Conservation (phyloP, 805 yeast species). For the Hanseniaspora occidentalis region DNA sequence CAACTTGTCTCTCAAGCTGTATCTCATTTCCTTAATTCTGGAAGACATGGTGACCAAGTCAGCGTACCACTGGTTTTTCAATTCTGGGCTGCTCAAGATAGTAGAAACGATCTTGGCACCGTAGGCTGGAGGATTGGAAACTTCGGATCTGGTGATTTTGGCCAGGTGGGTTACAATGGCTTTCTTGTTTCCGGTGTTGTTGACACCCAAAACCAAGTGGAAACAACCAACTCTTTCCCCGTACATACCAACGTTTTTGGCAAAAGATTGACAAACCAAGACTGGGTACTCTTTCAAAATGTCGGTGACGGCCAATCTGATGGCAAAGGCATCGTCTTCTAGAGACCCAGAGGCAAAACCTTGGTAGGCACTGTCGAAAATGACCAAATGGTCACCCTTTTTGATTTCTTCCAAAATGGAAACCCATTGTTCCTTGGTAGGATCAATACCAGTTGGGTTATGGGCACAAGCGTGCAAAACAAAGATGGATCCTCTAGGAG, state of each 20-base stretch:
- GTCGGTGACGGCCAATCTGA: slow-evolving; percentile 40
- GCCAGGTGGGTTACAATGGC: slow-evolving; percentile 70
- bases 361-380: slow-evolving; percentile 93
- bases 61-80: slow-evolving; percentile 66
- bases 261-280: slow-evolving; percentile 85
- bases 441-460: slow-evolving; percentile 96
- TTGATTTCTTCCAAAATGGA: slow-evolving; percentile 51
- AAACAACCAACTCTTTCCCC: slow-evolving; percentile 96
- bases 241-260: slow-evolving; percentile 92
- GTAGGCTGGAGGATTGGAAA: slow-evolving; percentile 90
- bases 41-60: slow-evolving; percentile 82
- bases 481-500: slow-evolving; percentile 68
- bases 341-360: slow-evolving; percentile 91
- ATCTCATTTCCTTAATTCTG: slow-evolving; percentile 73
- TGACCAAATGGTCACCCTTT: slow-evolving; percentile 53
- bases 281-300: slow-evolving; percentile 41
- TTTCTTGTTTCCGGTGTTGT: slow-evolving; percentile 16
- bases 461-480: slow-evolving; percentile 93
- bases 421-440: slow-evolving; percentile 71
- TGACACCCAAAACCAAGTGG: slow-evolving; percentile 50
- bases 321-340: slow-evolving; percentile 73
- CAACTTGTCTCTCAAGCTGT: slow-evolving; percentile 46
- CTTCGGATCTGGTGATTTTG: slow-evolving; percentile 65
- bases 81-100: slow-evolving; percentile 53
- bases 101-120: slow-evolving; percentile 85